A percentile compares a stretch with the other conserved stretches of the same genome.
These are phyloP conservation scores for Diplocarpon rosae DNA, from an alignment of 2,329 filamentous ascomycete species.

Conservation along the genomic window DNA sequence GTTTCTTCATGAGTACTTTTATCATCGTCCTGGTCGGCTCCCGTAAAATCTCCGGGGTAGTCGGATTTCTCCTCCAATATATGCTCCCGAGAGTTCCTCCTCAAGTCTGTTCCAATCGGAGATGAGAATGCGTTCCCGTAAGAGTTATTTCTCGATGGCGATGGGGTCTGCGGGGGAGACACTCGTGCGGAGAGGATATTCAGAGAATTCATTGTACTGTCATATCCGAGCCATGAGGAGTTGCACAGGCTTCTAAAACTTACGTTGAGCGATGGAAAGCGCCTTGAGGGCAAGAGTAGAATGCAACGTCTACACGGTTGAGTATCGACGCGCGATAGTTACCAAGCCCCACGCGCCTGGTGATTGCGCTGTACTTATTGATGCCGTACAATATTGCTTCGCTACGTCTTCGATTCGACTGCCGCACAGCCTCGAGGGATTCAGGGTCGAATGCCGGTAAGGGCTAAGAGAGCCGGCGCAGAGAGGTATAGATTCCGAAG, in stretches of 20 bases:
- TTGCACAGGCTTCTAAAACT: constrained; percentile 2
- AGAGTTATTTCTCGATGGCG: constrained; percentile 49
- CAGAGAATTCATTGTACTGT: constrained; percentile 81
- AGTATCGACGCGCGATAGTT: background rate
- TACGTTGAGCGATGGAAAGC: constrained; percentile 3
- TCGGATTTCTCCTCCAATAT: constrained; percentile 32
- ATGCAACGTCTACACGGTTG: background rate
- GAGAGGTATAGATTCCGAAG: background rate
- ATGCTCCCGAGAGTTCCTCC: constrained; percentile 28
- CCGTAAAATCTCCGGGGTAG: constrained; percentile 28
- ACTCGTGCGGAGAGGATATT: constrained; percentile 86
- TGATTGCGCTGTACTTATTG: background rate
- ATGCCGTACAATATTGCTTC: constrained; percentile 1
- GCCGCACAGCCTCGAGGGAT: constrained; percentile 1
- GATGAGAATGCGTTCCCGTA: constrained; percentile 33
- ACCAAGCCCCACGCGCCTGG: background rate
- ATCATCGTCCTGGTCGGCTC: constrained; percentile 24
- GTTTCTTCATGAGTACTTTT: constrained; percentile 50
- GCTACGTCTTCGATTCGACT: constrained; percentile 1
- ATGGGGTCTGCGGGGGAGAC: constrained; percentile 46
- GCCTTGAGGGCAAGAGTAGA: background rate
- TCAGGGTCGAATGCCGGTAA: background rate
- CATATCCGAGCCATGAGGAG: constrained; percentile 37
- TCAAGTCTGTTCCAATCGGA: constrained; percentile 15
- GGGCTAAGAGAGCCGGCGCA: background rate